Evolutionary conservation across 2,329 filamentous ascomycete species (phyloP).

Genomic region (Kalaharituber pfeilii): DNA sequence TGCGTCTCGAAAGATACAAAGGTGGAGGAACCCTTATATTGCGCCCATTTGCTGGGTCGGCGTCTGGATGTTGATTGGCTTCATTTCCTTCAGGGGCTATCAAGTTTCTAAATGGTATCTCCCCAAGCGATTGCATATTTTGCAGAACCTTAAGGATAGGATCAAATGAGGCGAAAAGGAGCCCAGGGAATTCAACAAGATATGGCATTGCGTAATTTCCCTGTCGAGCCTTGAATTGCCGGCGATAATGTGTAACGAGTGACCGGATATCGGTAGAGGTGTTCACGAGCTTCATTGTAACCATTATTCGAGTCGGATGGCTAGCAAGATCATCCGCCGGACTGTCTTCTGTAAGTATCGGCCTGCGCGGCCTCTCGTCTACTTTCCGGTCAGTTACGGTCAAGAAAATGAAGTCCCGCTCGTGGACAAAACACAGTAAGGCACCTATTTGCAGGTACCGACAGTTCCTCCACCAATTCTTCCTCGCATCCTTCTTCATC

Average conservation of each 20-base stretch:
- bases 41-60: constrained; percentile 2
- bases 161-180: constrained; percentile 24
- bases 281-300: constrained; percentile 18
- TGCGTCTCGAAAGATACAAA: constrained; percentile 12
- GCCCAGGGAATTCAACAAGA: constrained; percentile 25
- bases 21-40: constrained; percentile 14
- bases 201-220: constrained; percentile 4
- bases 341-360: constrained; percentile 2
- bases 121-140: constrained; percentile 16
- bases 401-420: constrained; percentile 19
- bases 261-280: background rate
- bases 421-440: constrained; percentile 14
- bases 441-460: constrained; percentile 11
- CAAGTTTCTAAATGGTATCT: constrained; percentile 22
- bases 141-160: constrained; percentile 24
- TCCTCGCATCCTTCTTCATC: constrained; percentile 2
- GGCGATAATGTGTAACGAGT: background rate
- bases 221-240: background rate
- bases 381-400: constrained; percentile 18
- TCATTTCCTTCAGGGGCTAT: constrained; percentile 13
- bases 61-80: constrained; percentile 1
- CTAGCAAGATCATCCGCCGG: constrained; percentile 12
- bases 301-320: constrained; percentile 19
- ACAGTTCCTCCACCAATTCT: constrained; percentile 15
- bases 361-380: constrained; percentile 9